These are phyloP conservation scores for Mollisiaceae sp. DNA, from an alignment of 2,329 filamentous ascomycete species.

Conservation along the genomic window DNA sequence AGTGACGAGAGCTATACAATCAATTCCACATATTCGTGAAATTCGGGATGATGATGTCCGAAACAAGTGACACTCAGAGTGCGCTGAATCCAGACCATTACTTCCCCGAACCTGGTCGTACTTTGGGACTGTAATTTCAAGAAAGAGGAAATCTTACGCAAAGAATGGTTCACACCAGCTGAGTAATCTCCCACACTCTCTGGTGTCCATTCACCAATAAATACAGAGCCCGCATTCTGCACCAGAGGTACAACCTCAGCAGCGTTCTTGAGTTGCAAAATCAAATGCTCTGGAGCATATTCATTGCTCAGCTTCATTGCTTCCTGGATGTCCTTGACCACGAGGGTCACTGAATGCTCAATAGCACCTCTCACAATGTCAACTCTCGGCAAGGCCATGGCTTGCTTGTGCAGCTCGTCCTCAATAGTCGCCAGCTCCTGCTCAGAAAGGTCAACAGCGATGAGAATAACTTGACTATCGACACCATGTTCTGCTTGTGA, in stretches of 20 bases:
- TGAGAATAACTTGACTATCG: constrained; percentile 92
- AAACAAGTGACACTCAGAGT: too few species aligned
- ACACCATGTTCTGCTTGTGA: constrained; percentile 97
- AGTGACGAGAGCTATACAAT: not conserved
- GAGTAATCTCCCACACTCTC: constrained; percentile 98
- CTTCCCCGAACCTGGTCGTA: too few species aligned
- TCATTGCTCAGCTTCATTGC: constrained; percentile 86
- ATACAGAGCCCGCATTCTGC: constrained; percentile 93
- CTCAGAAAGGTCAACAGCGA: constrained; percentile 81
- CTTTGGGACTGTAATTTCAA: too few species aligned
- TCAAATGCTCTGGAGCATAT: constrained; percentile 96
- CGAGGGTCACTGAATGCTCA: constrained; percentile 86
- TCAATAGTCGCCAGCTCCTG: constrained; percentile 81
- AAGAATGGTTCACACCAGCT: constrained; percentile 94
- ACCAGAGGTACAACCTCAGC: constrained; percentile 77
- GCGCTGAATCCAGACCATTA: too few species aligned
- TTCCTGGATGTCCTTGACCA: constrained; percentile 71
- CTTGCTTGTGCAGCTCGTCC: constrained; percentile 87
- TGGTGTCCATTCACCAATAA: constrained; percentile 94
- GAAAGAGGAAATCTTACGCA: constrained; percentile 70
- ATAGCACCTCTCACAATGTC: constrained; percentile 93
- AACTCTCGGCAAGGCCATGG: constrained; percentile 83
- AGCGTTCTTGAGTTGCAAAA: constrained; percentile 83
- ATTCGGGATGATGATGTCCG: not conserved
- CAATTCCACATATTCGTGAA: constrained; percentile 2